These are phyloP conservation scores for Ceratocystis albifundus DNA, from an alignment of 2,329 filamentous ascomycete genomes.

Conservation along the genomic window DNA sequence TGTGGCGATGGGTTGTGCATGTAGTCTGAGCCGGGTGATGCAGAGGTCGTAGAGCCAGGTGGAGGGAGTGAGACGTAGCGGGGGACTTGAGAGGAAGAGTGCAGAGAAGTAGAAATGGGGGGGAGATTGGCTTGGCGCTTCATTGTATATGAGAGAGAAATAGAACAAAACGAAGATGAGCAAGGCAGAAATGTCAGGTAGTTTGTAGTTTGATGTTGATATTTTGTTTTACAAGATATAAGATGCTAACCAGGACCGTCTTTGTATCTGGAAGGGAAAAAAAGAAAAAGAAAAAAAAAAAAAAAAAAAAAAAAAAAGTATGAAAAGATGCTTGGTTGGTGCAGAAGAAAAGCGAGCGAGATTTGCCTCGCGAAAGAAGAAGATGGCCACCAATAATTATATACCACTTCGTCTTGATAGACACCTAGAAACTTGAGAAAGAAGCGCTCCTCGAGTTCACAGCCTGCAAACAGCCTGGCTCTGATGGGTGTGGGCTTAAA, in stretches of 20 bases:
- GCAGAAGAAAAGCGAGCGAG: neutral
- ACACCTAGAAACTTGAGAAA: neutral
- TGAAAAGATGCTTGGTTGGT: neutral
- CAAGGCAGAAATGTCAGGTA: neutral
- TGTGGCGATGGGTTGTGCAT: neutral
- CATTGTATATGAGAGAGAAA: neutral
- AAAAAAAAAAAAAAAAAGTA: no score
- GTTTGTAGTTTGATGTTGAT: neutral
- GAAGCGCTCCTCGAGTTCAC: neutral
- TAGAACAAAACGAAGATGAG: neutral
- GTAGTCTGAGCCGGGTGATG: neutral
- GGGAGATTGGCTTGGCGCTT: neutral
- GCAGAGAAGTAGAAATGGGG: neutral
- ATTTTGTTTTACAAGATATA: neutral
- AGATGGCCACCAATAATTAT: neutral
- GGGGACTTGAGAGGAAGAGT: neutral
- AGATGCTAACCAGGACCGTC: neutral
- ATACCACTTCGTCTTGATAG: constrained; percentile 4
- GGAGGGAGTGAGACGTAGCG: neutral
- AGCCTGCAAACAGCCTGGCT: constrained; percentile 6
- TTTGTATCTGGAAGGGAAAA: neutral
- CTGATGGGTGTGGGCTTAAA: neutral
- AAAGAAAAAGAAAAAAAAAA: no score
- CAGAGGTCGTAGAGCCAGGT: neutral
- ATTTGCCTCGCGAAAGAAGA: neutral